phyloP scores from a whole-genome alignment of 495 filamentous ascomycete species.

The Xylaria cubensis region DNA sequence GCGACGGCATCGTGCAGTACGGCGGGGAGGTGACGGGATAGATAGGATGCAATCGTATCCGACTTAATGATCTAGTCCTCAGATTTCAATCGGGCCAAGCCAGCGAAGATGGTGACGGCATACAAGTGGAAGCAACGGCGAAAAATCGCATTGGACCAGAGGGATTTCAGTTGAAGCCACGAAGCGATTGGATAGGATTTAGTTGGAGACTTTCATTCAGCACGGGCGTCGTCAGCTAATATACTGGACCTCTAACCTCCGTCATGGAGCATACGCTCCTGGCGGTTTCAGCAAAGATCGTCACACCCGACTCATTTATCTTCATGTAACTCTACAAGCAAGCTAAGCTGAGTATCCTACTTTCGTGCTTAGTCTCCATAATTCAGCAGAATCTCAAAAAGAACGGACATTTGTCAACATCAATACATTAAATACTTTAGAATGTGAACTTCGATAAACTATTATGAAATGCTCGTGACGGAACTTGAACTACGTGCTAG shows the following conservation, averaged over 20 bases:
- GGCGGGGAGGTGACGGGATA: neutral
- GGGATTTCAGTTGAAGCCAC: neutral
- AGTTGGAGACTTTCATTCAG: neutral
- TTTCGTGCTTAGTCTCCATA: neutral
- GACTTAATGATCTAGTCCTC: neutral
- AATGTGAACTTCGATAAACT: neutral
- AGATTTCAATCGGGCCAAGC: conserved; percentile 21
- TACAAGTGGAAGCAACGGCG: neutral
- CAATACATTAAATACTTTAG: neutral
- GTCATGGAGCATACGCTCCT: neutral
- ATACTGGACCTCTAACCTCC: neutral
- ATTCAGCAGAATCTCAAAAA: neutral
- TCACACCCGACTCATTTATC: conserved; percentile 5
- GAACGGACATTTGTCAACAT: neutral
- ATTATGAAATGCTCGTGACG: neutral
- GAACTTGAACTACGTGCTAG: neutral
- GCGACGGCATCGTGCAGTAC: conserved; percentile 36
- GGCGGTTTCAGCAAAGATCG: conserved; percentile 25
- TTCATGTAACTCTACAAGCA: conserved; percentile 6
- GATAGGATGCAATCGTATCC: neutral
- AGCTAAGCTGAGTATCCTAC: neutral
- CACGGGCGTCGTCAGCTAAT: neutral
- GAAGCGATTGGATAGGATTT: neutral
- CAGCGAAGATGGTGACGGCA: conserved; percentile 4
- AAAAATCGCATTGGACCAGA: conserved; percentile 19